Base-by-base conservation (phyloP, 768 basidiomycete genomes). In the Mrakia blollopis region DNA sequence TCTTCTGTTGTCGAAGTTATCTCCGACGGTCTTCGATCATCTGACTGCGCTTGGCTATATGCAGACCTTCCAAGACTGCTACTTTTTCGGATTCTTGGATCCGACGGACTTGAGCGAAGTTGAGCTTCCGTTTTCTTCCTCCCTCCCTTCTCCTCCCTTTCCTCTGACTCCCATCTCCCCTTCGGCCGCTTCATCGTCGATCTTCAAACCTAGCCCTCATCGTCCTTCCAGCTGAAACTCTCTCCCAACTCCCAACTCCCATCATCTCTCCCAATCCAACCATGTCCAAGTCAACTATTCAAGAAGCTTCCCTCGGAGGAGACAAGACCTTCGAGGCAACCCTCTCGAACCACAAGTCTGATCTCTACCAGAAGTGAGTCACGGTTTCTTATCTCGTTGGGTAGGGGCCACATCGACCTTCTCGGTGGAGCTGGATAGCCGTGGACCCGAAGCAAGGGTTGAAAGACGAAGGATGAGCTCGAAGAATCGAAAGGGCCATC, bases 301-400 rank as follows among this genome's bases (percentile, higher is more conserved):
- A 44, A 11, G 44, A 6, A 44, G 44, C 63, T n/a, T 47, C 47
- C n/a, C 39, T 47, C n/a, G 68, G 68, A 70, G 68, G 68, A 47
- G 41, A 70, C 23, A 10, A 35, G 8, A 70, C 68, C 13, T 70
- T 70, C 30, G 16, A 50, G 2, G 68, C 68, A 9, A 70, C 68
- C 3, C 25, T 70, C n/a, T 70, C 68, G 7, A 70, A 70, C 16
- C 70, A 72, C 70, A 72, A 72, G 10, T 54, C 70, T 3, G 70
- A 47, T 18, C 70, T 72, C 32, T 72, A 72, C 10, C 57, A 57
- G 57, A 57, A 57, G 57, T 57, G 57, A 57, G 57, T 57, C 25
- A n/a, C 3, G 44, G 9, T 23, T 25, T n/a, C 3, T 25, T 54
- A 54, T 54, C n/a, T n/a, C n/a, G n/a, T n/a, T n/a, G n/a, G n/a